Base-by-base conservation (phyloP, 2,329 filamentous ascomycete species). In the Fusarium brachygibbosum region DNA sequence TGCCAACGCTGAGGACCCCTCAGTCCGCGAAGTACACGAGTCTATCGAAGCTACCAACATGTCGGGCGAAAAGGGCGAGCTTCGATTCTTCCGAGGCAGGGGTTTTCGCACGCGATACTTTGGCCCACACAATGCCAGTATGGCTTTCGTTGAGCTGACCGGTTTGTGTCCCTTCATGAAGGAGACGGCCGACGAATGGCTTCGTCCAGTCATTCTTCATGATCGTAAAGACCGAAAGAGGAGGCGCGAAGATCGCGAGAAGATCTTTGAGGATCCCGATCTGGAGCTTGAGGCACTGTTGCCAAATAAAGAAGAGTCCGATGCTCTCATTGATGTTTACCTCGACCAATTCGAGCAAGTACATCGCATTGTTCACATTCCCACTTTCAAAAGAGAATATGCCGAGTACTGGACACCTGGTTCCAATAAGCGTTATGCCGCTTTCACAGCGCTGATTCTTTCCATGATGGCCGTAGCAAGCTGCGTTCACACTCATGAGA, bases 121-220 rank as follows among this genome's bases (percentile, higher is more conserved):
- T 70, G 86, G 87, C 3, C 86, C 86, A 5, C 85, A 88, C 75
- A 89, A 88, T 69, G 85, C 86, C 44, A 88, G 84, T 78, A 85
- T 88, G 78, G 87, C 87, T 13, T 87, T 89, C 72, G 83, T 85
- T 50, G 86, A 88, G 79, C 79, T 87, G 70, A 84, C 85, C 4
- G 87, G 87, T 4, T 80, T 89, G 45, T 86, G 83, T 45, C 84
- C 86, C 16, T 89, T 89, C 61, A 89, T 89, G 87, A 85, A 84
- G 68, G 86, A 89, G 78, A 88, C 86, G 1, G 86, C 87, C 12
- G 85, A 88, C 54, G 86, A 88, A 74, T 88, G 87, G 86, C 81
- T 89, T 56, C 82, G 84, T 52, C 87, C 87, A 10, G 83, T 88
- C 44, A 86, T 87, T 37, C 81, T 87, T 28, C 84, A 86, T 66